A percentile compares a stretch with the other conserved stretches of the same genome.
phyloP scores from a whole-genome alignment of 176 grass and related monocot species.

The Alopecurus myosuroides region DNA sequence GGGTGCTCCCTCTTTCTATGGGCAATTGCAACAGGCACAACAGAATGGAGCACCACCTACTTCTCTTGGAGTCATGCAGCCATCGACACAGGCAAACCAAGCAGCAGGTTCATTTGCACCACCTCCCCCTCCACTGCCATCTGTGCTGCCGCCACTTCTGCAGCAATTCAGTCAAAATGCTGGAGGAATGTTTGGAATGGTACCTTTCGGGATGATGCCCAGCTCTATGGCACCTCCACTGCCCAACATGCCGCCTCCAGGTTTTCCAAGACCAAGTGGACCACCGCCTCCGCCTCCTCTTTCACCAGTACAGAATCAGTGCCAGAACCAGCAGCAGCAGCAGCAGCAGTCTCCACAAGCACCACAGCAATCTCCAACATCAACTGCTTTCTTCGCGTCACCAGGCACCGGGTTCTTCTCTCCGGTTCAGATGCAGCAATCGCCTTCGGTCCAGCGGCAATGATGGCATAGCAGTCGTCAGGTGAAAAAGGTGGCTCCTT shows the following conservation, averaged over 20 bases:
- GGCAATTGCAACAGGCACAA: constrained; percentile 37
- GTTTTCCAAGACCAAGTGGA: constrained; percentile 36
- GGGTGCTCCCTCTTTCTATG: constrained; percentile 38
- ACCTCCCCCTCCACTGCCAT: constrained; percentile 53
- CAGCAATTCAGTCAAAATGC: constrained; percentile 60
- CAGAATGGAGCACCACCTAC: constrained; percentile 41
- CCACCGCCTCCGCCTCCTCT: constrained; percentile 42
- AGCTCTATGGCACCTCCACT: constrained; percentile 54
- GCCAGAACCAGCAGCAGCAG: constrained; percentile 57
- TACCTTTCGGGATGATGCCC: constrained; percentile 42
- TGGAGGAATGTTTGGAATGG: constrained; percentile 44
- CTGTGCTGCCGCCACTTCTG: constrained; percentile 47
- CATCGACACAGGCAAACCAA: constrained; percentile 30
- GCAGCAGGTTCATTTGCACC: constrained; percentile 46
- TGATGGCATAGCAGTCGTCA: constrained; percentile 18
- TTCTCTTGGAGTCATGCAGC: constrained; percentile 32
- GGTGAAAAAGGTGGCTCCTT: constrained; percentile 20
- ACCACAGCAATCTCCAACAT: constrained; percentile 41
- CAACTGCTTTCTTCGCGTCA: constrained; percentile 64
- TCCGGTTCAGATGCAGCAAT: constrained; percentile 58
- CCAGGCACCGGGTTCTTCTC: constrained; percentile 62
- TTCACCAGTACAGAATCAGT: constrained; percentile 38
- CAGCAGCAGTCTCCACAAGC: constrained; percentile 42
- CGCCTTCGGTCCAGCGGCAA: constrained; percentile 67
- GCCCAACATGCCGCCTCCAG: constrained; percentile 29